These are phyloP conservation scores for Suillus paluster DNA, from an alignment of 768 basidiomycete genomes.

Conservation along the genomic window DNA sequence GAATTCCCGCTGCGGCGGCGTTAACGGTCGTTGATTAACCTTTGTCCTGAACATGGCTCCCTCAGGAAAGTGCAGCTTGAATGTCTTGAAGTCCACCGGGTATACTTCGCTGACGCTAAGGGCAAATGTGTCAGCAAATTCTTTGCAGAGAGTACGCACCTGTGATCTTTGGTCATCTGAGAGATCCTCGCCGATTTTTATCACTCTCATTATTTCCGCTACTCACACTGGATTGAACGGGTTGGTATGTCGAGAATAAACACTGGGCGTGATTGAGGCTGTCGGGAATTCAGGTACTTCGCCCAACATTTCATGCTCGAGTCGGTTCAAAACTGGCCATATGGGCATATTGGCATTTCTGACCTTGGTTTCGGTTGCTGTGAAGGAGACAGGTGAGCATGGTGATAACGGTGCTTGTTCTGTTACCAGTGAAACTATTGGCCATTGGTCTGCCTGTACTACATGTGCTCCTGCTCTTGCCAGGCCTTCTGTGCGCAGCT, in stretches of 20 bases:
- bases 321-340: too few relatives aligned
- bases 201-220: conserved; percentile 16
- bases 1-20: conserved; percentile 2
- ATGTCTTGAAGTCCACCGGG: conserved; percentile 18
- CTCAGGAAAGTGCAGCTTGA: background rate
- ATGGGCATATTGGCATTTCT: too few relatives aligned
- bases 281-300: background rate
- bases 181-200: conserved; percentile 38
- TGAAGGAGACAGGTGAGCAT: background rate
- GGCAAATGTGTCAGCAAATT: conserved; percentile 46
- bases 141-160: conserved; percentile 26
- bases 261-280: fast-evolving
- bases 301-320: too few relatives aligned
- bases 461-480: background rate
- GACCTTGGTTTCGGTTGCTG: background rate
- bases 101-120: conserved; percentile 43
- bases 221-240: conserved; percentile 18
- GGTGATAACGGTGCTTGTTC: background rate
- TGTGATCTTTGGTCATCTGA: conserved; percentile 16
- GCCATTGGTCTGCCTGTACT: background rate
- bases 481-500: background rate
- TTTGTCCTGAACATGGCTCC: background rate
- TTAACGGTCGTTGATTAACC: background rate
- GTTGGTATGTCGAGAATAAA: background rate
- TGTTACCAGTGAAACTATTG: background rate